phyloP scores from a whole-genome alignment of 2,329 filamentous ascomycete species.

The Aspergillus udagawae region DNA sequence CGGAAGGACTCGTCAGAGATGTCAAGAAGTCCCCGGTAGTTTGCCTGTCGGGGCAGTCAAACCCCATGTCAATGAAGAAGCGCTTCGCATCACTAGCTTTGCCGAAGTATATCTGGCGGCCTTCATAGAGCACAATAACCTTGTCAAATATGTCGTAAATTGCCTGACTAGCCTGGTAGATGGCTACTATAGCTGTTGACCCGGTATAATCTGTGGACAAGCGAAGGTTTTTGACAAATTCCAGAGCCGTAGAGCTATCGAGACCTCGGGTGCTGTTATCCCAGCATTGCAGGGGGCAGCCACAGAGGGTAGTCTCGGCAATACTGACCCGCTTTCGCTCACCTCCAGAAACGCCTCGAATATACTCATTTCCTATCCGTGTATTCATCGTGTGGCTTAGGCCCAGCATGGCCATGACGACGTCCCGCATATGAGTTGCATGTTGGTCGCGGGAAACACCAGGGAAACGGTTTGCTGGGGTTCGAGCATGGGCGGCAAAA shows the following conservation, averaged over 20 bases:
- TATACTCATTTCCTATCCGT: constrained; percentile 49
- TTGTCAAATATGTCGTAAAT: constrained; percentile 64
- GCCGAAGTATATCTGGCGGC: constrained; percentile 72
- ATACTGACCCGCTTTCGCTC: constrained; percentile 59
- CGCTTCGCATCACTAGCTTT: constrained; percentile 53
- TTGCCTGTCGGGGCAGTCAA: constrained; percentile 62
- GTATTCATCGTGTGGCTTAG: constrained; percentile 50
- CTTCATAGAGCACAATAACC: constrained; percentile 66
- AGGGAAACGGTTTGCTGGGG: constrained; percentile 37
- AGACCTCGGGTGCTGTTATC: constrained; percentile 47
- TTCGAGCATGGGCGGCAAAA: constrained; percentile 65
- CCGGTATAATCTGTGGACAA: constrained; percentile 46
- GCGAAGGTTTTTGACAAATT: constrained; percentile 50
- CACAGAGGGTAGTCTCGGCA: constrained; percentile 48
- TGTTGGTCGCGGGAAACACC: constrained; percentile 44
- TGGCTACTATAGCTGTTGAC: constrained; percentile 48
- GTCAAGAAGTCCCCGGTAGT: constrained; percentile 68
- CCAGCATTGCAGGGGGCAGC: constrained; percentile 45
- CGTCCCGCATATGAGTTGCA: constrained; percentile 44
- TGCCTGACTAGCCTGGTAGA: constrained; percentile 48
- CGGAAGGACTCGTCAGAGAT: constrained; percentile 60
- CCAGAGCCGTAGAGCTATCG: constrained; percentile 52
- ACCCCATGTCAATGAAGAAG: constrained; percentile 68
- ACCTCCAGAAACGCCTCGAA: constrained; percentile 58
- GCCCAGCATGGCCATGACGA: constrained; percentile 53